These are phyloP conservation scores for Cyclocybe aegerita DNA, from an alignment of 768 basidiomycete species.

Conservation along the genomic window DNA sequence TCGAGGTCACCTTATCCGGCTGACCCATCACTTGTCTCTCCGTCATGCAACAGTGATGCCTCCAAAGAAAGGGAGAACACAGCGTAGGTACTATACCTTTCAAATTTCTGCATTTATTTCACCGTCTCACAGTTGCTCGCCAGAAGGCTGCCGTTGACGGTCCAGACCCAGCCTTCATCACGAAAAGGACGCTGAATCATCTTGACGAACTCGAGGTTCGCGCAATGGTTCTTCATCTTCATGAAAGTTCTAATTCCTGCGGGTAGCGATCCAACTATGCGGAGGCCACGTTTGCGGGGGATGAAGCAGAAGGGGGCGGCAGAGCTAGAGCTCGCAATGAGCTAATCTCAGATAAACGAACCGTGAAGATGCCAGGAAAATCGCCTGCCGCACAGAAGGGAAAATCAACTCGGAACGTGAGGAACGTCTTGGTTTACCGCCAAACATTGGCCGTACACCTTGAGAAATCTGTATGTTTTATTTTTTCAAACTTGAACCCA, in stretches of 20 bases:
- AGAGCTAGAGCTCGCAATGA: constrained; percentile 55
- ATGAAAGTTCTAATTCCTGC: constrained; percentile 6
- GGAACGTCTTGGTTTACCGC: constrained; percentile 78
- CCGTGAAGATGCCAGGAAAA: constrained; percentile 46
- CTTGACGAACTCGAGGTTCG: constrained; percentile 83
- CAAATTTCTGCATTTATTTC: constrained; percentile 1
- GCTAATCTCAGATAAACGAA: constrained; percentile 77
- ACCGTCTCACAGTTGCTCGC: constrained; percentile 39
- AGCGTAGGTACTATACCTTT: constrained; percentile 35
- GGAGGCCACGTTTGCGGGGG: constrained; percentile 48
- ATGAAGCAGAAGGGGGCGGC: constrained; percentile 46
- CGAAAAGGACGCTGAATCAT: constrained; percentile 74
- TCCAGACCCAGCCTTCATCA: constrained; percentile 64
- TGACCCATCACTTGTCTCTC: constrained; percentile 10
- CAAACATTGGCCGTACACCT: constrained; percentile 74
- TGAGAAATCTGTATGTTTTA: constrained; percentile 73
- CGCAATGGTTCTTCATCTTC: constrained; percentile 2
- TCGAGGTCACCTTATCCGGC: constrained; percentile 15
- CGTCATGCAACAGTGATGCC: constrained; percentile 32
- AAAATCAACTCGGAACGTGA: constrained; percentile 80
- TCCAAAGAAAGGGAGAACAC: constrained; percentile 47
- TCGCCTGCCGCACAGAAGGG: constrained; percentile 60
- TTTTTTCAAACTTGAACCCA: background rate
- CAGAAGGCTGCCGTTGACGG: constrained; percentile 43
- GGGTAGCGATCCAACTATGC: constrained; percentile 76